phyloP scores from a whole-genome alignment of 208 protist species.

The Trypanosoma scelopori region DNA sequence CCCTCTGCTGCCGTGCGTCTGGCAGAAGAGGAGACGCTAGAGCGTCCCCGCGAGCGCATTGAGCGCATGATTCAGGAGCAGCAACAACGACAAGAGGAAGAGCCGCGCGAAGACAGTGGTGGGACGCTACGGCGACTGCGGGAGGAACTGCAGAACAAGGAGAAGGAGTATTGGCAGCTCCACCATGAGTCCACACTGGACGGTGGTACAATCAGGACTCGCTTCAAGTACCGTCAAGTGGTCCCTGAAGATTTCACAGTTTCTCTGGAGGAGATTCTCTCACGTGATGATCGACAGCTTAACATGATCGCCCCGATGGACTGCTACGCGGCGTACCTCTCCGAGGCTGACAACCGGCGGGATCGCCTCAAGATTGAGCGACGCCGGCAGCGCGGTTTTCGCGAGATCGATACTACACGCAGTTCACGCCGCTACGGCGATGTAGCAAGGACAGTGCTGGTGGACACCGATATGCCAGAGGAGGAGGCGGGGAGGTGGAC shows the following conservation, averaged over 20 bases:
- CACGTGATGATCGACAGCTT: constrained; percentile 86
- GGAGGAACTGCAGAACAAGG: constrained; percentile 67
- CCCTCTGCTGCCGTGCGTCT: constrained; percentile 47
- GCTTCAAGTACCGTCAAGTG: constrained; percentile 87
- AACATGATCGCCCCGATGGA: constrained; percentile 93
- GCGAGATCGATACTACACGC: constrained; percentile 67
- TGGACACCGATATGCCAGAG: constrained; percentile 52
- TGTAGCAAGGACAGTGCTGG: constrained; percentile 58
- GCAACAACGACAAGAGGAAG: constrained; percentile 8
- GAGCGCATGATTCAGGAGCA: constrained; percentile 38
- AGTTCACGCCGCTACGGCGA: constrained; percentile 77
- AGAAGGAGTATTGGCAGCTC: constrained; percentile 83
- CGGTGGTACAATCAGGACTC: constrained; percentile 32
- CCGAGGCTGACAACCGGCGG: constrained; percentile 57
- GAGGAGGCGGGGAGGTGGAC: constrained; percentile 59
- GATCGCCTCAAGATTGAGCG: constrained; percentile 65
- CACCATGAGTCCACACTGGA: constrained; percentile 58
- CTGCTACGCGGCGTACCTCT: constrained; percentile 90
- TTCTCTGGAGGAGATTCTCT: constrained; percentile 83
- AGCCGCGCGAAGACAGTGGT: background rate
- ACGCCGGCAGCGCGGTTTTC: constrained; percentile 57
- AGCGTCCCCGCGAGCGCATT: constrained; percentile 21
- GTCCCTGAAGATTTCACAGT: constrained; percentile 82
- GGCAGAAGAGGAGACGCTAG: constrained; percentile 36
- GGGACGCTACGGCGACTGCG: constrained; percentile 44